phyloP scores from a whole-genome alignment of 768 basidiomycete species.

The Phanerodontia chrysosporium region DNA sequence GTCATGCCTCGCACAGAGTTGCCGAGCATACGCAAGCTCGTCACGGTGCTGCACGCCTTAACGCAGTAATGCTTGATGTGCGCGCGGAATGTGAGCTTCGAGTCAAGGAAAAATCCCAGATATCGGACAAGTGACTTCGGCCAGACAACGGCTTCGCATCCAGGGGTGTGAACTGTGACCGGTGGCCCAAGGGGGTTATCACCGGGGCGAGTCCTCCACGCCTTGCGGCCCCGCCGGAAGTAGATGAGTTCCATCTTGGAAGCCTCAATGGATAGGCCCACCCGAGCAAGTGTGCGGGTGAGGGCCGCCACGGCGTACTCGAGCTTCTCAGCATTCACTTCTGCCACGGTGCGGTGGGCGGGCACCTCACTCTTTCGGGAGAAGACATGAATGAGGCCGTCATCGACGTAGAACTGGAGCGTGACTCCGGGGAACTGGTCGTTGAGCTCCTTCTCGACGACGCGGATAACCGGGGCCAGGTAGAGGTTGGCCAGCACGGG shows the following conservation, averaged over 20 bases:
- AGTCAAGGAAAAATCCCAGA: slow-evolving; percentile 18
- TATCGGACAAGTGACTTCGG: slow-evolving; percentile 2
- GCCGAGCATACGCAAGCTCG: slow-evolving; percentile 11
- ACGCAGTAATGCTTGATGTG: slow-evolving; percentile 11
- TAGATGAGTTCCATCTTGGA: slow-evolving; percentile 14
- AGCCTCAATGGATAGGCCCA: slow-evolving; percentile 8
- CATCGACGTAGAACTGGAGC: slow-evolving; percentile 15
- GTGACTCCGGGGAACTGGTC: not conserved
- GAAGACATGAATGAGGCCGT: slow-evolving; percentile 4
- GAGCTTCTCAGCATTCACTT: no score
- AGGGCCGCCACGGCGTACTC: not conserved
- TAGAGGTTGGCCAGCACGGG: slow-evolving; percentile 13
- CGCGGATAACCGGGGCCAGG: slow-evolving; percentile 7
- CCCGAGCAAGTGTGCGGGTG: not conserved
- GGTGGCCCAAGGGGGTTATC: not conserved
- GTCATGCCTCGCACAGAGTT: slow-evolving; percentile 16
- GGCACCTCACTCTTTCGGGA: not conserved
- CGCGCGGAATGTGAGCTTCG: slow-evolving; percentile 8
- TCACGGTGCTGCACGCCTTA: slow-evolving; percentile 13
- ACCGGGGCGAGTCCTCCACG: not conserved
- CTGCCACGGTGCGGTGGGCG: not conserved
- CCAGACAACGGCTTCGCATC: not conserved
- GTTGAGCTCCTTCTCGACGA: not conserved
- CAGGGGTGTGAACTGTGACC: slow-evolving; percentile 1
- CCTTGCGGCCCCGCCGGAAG: slow-evolving; percentile 3